Percentiles rank a stretch among this genome's conserved stretches.
phyloP scores from a whole-genome alignment of 345 rosid genomes.

The Camelina hispida region DNA sequence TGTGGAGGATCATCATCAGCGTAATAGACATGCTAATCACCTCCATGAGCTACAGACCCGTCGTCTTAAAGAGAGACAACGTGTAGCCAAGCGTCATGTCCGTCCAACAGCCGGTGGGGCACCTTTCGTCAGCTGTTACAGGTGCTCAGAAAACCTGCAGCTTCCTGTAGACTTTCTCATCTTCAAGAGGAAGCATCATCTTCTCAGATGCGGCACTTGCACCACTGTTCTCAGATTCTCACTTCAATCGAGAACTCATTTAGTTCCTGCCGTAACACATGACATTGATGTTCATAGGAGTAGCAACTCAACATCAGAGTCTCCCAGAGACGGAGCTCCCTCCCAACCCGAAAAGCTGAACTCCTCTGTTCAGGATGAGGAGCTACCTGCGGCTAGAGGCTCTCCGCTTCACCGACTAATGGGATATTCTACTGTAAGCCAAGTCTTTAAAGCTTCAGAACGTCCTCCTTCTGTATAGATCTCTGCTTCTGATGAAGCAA shows the following conservation, averaged over 20 bases:
- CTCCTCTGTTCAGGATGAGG: conserved; percentile 49
- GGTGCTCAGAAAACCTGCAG: conserved; percentile 61
- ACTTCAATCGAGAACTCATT: conserved; percentile 59
- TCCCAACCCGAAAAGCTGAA: conserved; percentile 43
- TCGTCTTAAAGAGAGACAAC: conserved; percentile 52
- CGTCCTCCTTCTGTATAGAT: conserved; percentile 36
- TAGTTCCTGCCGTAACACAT: conserved; percentile 45
- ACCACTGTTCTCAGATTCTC: conserved; percentile 66
- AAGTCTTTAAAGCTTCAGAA: conserved; percentile 50
- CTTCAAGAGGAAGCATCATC: conserved; percentile 63
- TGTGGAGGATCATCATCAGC: conserved; percentile 50
- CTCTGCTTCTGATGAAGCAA: conserved; percentile 36
- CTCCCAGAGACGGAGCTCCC: conserved; percentile 41
- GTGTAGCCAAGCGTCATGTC: conserved; percentile 61
- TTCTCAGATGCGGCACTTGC: conserved; percentile 79
- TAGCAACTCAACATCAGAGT: conserved; percentile 39
- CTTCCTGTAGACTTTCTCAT: conserved; percentile 86
- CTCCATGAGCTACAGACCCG: conserved; percentile 45
- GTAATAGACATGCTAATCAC: conserved; percentile 41
- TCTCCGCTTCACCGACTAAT: conserved; percentile 81
- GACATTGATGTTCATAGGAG: conserved; percentile 42
- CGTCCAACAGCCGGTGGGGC: conserved; percentile 87
- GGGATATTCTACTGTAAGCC: conserved; percentile 85
- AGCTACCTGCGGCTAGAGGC: conserved; percentile 49
- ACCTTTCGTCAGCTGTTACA: conserved; percentile 68